These are phyloP conservation scores for Emydomyces testavorans DNA, from an alignment of 2,329 filamentous ascomycete genomes.

Conservation along the genomic window DNA sequence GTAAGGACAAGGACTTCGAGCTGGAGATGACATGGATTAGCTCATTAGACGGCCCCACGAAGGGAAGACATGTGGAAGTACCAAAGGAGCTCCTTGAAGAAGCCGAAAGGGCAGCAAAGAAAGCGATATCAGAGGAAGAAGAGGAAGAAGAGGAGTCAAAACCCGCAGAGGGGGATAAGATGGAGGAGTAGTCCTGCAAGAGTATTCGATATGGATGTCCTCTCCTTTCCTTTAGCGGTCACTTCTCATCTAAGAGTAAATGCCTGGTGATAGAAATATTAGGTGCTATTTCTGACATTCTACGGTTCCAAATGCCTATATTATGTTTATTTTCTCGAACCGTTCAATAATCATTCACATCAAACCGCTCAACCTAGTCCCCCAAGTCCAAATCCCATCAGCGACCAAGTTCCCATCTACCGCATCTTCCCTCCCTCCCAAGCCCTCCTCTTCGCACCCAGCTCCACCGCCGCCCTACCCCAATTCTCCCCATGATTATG, in stretches of 20 bases:
- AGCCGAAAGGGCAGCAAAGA: constrained; percentile 85
- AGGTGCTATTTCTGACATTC: background rate
- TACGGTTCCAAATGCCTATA: background rate
- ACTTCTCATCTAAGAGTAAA: background rate
- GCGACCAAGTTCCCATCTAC: constrained; percentile 15
- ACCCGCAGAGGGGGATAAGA: constrained; percentile 58
- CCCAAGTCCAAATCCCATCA: background rate
- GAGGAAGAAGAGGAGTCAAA: constrained; percentile 60
- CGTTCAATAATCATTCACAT: too few species aligned
- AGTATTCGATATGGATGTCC: background rate
- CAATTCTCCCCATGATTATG: constrained; percentile 98
- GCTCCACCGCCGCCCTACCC: constrained; percentile 86
- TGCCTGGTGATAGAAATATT: background rate
- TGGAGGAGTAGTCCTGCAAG: constrained; percentile 57
- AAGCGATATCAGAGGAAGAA: constrained; percentile 75
- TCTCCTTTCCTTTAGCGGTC: background rate
- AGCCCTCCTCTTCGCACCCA: constrained; percentile 73
- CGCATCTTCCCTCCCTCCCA: constrained; percentile 63
- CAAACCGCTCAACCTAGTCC: background rate
- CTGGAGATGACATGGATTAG: constrained; percentile 99
- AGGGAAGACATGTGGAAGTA: constrained; percentile 85
- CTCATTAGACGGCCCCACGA: constrained; percentile 69
- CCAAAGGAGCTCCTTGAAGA: constrained; percentile 83
- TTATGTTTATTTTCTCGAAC: too few species aligned
- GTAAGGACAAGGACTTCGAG: constrained; percentile 99